A percentile compares a stretch with the other conserved stretches of the same genome.
Conservation (phyloP, 441 rosid species). For the Sinapis alba region DNA sequence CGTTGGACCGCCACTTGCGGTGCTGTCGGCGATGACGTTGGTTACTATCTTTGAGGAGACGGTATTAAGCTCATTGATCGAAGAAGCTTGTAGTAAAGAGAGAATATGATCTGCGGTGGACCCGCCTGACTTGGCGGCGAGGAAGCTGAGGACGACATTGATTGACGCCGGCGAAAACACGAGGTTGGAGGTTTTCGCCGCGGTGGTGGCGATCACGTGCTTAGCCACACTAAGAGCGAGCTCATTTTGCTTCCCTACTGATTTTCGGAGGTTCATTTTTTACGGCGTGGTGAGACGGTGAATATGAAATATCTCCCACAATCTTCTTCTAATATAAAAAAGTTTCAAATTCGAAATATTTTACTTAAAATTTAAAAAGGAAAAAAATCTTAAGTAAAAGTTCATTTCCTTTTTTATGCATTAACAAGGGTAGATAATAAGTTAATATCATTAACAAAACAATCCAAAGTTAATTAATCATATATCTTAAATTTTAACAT, state of each 20-base stretch:
- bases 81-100: conserved; percentile 63
- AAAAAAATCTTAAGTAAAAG: not conserved
- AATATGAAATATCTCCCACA: not conserved
- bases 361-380: not conserved
- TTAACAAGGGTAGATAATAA: not conserved
- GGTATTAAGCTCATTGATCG: conserved; percentile 55
- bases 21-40: conserved; percentile 66
- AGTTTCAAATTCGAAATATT: not conserved
- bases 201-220: conserved; percentile 44
- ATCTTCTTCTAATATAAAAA: not conserved
- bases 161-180: conserved; percentile 75
- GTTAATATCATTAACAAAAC: not conserved
- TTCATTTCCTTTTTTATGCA: not conserved
- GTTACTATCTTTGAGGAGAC: conserved; percentile 59
- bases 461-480: not conserved
- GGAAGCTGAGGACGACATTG: conserved; percentile 59
- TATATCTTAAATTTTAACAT: not conserved
- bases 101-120: conserved; percentile 53
- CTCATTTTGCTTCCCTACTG: conserved; percentile 52
- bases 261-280: not conserved
- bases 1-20: conserved; percentile 58
- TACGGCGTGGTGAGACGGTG: not conserved
- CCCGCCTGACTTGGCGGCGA: conserved; percentile 61
- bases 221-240: conserved; percentile 47
- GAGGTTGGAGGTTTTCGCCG: conserved; percentile 46